Conservation (phyloP, 139 green algal genomes). For the Coccomyxa sp. region DNA sequence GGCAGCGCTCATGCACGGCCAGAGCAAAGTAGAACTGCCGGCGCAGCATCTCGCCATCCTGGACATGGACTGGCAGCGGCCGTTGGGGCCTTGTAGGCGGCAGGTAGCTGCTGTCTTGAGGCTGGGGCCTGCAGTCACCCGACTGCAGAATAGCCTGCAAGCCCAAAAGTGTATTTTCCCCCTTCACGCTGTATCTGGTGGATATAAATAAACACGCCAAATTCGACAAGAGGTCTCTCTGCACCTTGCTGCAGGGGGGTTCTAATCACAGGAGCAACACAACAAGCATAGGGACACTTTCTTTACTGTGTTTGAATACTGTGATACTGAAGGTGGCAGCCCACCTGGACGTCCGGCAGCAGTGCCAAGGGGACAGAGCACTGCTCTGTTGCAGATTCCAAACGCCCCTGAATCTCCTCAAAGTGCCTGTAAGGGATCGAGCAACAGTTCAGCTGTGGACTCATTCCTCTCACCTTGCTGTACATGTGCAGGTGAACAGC, state of each 20-base stretch:
- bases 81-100: not conserved
- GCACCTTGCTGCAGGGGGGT: not conserved
- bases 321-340: not conserved
- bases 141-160: not conserved
- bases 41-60: not conserved
- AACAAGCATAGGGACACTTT: not conserved
- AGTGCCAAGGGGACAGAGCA: not conserved
- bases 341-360: not conserved
- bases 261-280: not conserved
- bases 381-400: not conserved
- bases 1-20: not conserved
- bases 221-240: too few relatives aligned
- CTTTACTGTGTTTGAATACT: not conserved
- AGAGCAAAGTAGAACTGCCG: slow-evolving; percentile 5
- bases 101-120: not conserved
- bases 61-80: not conserved
- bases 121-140: not conserved
- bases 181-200: too few relatives aligned
- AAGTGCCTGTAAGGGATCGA: not conserved
- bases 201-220: too few relatives aligned
- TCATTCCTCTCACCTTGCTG: too few relatives aligned
- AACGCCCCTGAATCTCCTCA: not conserved
- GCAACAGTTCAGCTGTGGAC: too few relatives aligned
- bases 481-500: too few relatives aligned
- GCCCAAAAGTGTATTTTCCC: too few relatives aligned